phyloP scores from a whole-genome alignment of 495 filamentous ascomycete genomes.

The Penicillium daleae region DNA sequence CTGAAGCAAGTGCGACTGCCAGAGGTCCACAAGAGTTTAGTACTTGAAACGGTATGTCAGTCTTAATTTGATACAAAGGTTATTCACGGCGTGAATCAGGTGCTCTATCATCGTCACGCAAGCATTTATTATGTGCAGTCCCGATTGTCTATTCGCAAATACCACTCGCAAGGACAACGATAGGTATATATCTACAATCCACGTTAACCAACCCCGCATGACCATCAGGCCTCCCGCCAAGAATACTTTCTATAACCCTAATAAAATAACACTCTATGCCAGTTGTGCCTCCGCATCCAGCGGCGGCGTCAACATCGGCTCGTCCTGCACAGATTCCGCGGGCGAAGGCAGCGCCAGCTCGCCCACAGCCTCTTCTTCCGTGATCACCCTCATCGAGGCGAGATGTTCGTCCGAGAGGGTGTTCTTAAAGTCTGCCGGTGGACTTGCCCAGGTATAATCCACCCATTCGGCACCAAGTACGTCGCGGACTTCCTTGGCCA shows the following conservation, averaged over 20 bases:
- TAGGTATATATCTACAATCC: not conserved
- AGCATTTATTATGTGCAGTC: not conserved
- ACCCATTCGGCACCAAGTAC: slow-evolving; percentile 66
- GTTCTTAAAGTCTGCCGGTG: slow-evolving; percentile 64
- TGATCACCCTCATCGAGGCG: slow-evolving; percentile 21
- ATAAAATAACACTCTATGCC: not conserved
- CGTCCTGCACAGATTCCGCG: slow-evolving; percentile 9
- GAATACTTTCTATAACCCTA: not conserved
- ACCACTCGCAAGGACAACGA: not conserved
- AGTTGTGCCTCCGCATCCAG: slow-evolving; percentile 33
- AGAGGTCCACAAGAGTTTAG: too few species aligned
- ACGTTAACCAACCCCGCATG: too few species aligned
- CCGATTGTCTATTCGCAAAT: not conserved
- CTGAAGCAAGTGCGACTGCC: not conserved
- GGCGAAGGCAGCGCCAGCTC: slow-evolving; percentile 7
- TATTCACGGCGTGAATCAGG: not conserved
- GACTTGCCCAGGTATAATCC: slow-evolving; percentile 75
- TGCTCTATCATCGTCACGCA: not conserved
- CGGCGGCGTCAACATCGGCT: slow-evolving; percentile 37
- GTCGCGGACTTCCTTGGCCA: slow-evolving; percentile 66
- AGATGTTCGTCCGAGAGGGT: slow-evolving; percentile 41
- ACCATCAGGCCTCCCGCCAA: not conserved
- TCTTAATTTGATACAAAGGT: not conserved
- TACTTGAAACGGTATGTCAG: not conserved
- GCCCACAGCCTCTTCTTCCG: slow-evolving; percentile 9